Percentiles rank a stretch among this genome's conserved stretches.
These are phyloP conservation scores for Paecilomyces fulvus DNA, from an alignment of 2,329 filamentous ascomycete genomes.

Conservation along the genomic window DNA sequence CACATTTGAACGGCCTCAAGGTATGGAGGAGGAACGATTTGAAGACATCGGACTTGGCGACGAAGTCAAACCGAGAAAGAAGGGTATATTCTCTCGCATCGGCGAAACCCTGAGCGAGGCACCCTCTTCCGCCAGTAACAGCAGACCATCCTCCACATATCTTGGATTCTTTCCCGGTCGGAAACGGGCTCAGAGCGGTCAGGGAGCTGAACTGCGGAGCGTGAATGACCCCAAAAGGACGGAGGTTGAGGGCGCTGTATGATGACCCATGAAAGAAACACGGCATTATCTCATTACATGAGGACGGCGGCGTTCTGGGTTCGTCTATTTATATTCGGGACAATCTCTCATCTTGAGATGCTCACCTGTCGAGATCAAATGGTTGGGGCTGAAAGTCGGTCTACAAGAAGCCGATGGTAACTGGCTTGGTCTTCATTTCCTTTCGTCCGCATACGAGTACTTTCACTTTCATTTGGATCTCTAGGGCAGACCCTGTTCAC, in stretches of 20 bases:
- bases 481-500: not conserved
- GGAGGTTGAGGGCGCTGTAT: constrained; percentile 5
- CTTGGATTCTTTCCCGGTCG: constrained; percentile 60
- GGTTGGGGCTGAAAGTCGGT: not conserved
- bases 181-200: constrained; percentile 62
- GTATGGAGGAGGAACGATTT: constrained; percentile 71
- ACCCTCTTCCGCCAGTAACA: constrained; percentile 25
- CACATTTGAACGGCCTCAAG: constrained; percentile 50
- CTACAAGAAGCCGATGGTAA: not conserved
- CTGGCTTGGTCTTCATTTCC: not conserved
- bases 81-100: constrained; percentile 69
- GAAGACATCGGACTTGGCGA: constrained; percentile 86
- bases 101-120: constrained; percentile 47
- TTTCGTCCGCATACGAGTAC: not conserved
- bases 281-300: not conserved
- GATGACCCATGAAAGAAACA: not conserved
- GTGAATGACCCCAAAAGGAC: constrained; percentile 41
- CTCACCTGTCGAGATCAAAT: not conserved
- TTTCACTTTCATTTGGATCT: not conserved
- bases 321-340: constrained; percentile 4
- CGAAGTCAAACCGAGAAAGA: constrained; percentile 64
- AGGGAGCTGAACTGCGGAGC: constrained; percentile 61
- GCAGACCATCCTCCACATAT: constrained; percentile 38
- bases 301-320: not conserved
- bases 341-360: not conserved